Evolutionary conservation across 331 rosid genomes (phyloP).

Genomic region (Dryas integrifolia): DNA sequence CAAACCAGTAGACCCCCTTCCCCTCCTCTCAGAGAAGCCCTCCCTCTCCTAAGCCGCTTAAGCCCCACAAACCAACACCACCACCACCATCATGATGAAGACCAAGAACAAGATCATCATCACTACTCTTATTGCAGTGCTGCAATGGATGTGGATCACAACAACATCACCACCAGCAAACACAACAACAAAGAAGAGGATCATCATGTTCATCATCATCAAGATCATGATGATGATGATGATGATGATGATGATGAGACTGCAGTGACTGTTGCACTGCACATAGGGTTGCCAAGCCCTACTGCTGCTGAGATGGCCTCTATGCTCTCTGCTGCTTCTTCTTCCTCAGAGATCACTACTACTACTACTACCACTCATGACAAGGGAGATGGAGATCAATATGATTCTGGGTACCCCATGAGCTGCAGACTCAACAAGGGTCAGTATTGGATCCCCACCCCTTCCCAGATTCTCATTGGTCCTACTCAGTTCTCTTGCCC

Average conservation of each 20-base stretch:
- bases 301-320: conserved; percentile 83
- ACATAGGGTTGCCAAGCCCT: conserved; percentile 92
- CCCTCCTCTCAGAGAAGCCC: conserved; percentile 80
- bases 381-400: conserved; percentile 21
- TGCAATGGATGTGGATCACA: conserved; percentile 43
- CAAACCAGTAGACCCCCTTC: conserved; percentile 43
- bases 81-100: conserved; percentile 22
- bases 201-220: conserved; percentile 11
- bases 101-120: conserved; percentile 10
- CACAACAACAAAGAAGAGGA: neutral
- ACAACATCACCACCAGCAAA: neutral
- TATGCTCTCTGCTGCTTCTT: conserved; percentile 45
- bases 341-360: conserved; percentile 45
- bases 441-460: conserved; percentile 99
- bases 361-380: conserved; percentile 1
- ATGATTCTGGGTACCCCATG: conserved; percentile 44
- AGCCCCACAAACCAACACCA: conserved; percentile 37
- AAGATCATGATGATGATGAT: conserved; percentile 21
- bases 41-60: conserved; percentile 57
- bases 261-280: conserved; percentile 74
- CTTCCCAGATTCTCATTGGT: conserved; percentile 98
- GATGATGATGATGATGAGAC: conserved; percentile 19
- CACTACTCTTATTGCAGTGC: conserved; percentile 27
- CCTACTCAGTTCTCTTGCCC: conserved; percentile 98
- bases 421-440: conserved; percentile 70